These are phyloP conservation scores for Beauveria caledonica DNA, from an alignment of 2,329 filamentous ascomycete species.

Conservation along the genomic window DNA sequence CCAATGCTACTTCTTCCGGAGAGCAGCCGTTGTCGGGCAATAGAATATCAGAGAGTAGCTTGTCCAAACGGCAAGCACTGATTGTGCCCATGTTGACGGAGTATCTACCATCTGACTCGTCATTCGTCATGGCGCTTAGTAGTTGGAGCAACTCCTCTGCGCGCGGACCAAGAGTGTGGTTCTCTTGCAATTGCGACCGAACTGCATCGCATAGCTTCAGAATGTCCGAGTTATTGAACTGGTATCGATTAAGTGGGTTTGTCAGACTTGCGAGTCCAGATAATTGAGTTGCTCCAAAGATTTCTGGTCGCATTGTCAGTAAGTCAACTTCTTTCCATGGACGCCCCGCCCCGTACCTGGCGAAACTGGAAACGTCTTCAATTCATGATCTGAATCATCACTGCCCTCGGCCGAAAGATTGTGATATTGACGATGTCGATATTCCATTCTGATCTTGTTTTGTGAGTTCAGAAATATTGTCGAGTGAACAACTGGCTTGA, in stretches of 20 bases:
- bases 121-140: conserved; percentile 29
- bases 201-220: conserved; percentile 35
- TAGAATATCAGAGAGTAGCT: conserved; percentile 33
- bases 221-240: conserved; percentile 15
- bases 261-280: conserved; percentile 1
- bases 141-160: conserved; percentile 31
- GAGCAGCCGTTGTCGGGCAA: conserved; percentile 16
- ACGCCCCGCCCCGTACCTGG: not conserved
- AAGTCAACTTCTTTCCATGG: too few relatives aligned
- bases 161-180: conserved; percentile 24
- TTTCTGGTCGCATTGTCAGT: not conserved
- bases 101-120: conserved; percentile 27
- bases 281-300: not conserved
- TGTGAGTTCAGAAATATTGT: fast-evolving
- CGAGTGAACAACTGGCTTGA: not conserved
- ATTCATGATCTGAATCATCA: not conserved
- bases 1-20: conserved; percentile 22
- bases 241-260: conserved; percentile 4
- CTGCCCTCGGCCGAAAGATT: not conserved
- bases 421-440: not conserved
- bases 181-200: conserved; percentile 26
- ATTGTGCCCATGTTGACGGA: conserved; percentile 33
- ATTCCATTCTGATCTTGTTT: not conserved
- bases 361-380: not conserved
- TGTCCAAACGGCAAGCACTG: conserved; percentile 32